Evolutionary conservation across 2,329 filamentous ascomycete species (phyloP).

Genomic region (Parafenestella ontariensis): DNA sequence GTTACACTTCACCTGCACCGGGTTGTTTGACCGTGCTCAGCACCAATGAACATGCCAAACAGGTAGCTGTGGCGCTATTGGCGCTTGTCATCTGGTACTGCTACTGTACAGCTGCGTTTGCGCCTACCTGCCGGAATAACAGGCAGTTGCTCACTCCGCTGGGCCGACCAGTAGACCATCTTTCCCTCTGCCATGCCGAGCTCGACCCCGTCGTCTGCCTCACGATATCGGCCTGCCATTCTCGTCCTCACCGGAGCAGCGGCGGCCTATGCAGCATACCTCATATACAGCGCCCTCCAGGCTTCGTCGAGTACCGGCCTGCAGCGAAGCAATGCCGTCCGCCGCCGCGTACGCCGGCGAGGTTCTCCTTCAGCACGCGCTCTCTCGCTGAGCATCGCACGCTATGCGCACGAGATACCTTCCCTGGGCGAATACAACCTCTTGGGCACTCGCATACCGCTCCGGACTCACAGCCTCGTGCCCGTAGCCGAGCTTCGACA

Average conservation of each 20-base stretch:
- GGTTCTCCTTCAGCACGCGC: constrained; percentile 21
- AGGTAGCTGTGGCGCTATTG: constrained; percentile 19
- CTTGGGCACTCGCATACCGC: constrained; percentile 29
- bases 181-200: constrained; percentile 35
- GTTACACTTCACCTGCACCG: too few relatives aligned
- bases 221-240: constrained; percentile 56
- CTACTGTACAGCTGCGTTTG: neutral
- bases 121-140: neutral
- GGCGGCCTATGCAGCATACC: constrained; percentile 65
- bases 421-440: constrained; percentile 36
- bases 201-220: constrained; percentile 41
- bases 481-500: constrained; percentile 27
- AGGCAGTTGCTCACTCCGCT: neutral
- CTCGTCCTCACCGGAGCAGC: constrained; percentile 65
- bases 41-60: constrained; percentile 18
- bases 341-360: constrained; percentile 52
- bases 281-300: constrained; percentile 59
- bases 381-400: constrained; percentile 16
- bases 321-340: constrained; percentile 72
- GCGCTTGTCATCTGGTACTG: constrained; percentile 8
- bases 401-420: constrained; percentile 23
- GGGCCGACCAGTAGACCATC: constrained; percentile 6
- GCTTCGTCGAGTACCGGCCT: constrained; percentile 48
- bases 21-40: constrained; percentile 1
- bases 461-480: constrained; percentile 33